Conservation (phyloP, 1,284 basidiomycete species). For the Microbotryum scabiosae region DNA sequence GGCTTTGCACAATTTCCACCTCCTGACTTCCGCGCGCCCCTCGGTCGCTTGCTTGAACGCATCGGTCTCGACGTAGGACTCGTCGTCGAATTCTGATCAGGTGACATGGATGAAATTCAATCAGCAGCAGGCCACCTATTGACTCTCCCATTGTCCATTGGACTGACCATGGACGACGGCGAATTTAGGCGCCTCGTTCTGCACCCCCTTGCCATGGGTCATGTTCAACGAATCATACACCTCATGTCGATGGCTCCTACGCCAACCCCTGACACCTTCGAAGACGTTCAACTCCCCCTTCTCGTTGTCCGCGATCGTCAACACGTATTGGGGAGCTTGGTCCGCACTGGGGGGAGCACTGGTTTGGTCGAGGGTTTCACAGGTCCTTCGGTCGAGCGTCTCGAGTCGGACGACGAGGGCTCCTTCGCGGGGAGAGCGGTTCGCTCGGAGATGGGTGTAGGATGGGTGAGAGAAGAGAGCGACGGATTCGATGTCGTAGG, state of each 20-base stretch:
- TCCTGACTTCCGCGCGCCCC: constrained; percentile 18
- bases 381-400: constrained; percentile 40
- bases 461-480: constrained; percentile 35
- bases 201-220: constrained; percentile 15
- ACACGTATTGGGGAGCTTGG: constrained; percentile 17
- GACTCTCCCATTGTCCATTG: background rate
- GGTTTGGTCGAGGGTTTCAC: constrained; percentile 34
- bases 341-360: constrained; percentile 4
- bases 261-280: constrained; percentile 18
- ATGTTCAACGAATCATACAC: constrained; percentile 27
- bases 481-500: constrained; percentile 38
- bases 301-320: constrained; percentile 12
- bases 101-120: background rate
- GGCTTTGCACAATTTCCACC: constrained; percentile 30
- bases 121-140: background rate
- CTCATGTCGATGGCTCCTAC: constrained; percentile 22
- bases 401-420: constrained; percentile 38
- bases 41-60: constrained; percentile 15
- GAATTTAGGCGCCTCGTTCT: constrained; percentile 23
- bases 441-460: constrained; percentile 37
- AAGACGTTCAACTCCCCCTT: constrained; percentile 3
- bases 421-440: constrained; percentile 39
- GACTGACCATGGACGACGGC: constrained; percentile 23
- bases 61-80: constrained; percentile 14
- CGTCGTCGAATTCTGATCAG: constrained; percentile 25